Conservation (phyloP, 176 grass and related monocot genomes). For the Saccharum officinarum region DNA sequence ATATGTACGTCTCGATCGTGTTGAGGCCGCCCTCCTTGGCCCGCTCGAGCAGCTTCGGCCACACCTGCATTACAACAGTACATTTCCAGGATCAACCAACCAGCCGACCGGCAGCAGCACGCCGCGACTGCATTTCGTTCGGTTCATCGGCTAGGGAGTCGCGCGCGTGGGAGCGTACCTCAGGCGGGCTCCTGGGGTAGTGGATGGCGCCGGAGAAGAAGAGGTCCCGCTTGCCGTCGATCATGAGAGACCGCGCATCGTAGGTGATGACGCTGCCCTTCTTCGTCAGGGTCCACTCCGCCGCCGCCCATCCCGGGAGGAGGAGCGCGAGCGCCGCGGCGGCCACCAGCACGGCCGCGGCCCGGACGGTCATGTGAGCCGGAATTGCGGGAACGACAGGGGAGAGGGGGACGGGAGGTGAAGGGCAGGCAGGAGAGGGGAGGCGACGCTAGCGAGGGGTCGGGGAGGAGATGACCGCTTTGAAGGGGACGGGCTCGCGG, state of each 20-base stretch:
- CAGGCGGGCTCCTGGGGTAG: slow-evolving; percentile 78
- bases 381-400: neutral
- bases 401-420: neutral
- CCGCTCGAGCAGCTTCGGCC: slow-evolving; percentile 58
- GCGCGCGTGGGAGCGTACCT: slow-evolving; percentile 27
- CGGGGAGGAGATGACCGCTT: slow-evolving; percentile 10
- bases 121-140: neutral
- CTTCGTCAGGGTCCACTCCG: slow-evolving; percentile 43
- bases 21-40: slow-evolving; percentile 80
- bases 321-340: slow-evolving; percentile 21
- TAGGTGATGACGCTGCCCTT: slow-evolving; percentile 45
- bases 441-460: slow-evolving; percentile 11
- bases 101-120: neutral
- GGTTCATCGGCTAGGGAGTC: neutral
- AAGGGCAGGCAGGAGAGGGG: neutral
- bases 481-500: slow-evolving; percentile 27
- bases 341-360: slow-evolving; percentile 6
- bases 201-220: slow-evolving; percentile 94
- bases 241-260: slow-evolving; percentile 70
- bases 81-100: neutral
- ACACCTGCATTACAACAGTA: slow-evolving; percentile 46
- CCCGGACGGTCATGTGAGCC: slow-evolving; percentile 28
- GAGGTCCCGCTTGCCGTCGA: slow-evolving; percentile 73
- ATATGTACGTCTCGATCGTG: slow-evolving; percentile 82
- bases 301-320: slow-evolving; percentile 23